Evolutionary conservation across 2,329 filamentous ascomycete genomes (phyloP), one percentile per base, ranked within the genome.

Genomic region (Alternaria infectoria): DNA sequence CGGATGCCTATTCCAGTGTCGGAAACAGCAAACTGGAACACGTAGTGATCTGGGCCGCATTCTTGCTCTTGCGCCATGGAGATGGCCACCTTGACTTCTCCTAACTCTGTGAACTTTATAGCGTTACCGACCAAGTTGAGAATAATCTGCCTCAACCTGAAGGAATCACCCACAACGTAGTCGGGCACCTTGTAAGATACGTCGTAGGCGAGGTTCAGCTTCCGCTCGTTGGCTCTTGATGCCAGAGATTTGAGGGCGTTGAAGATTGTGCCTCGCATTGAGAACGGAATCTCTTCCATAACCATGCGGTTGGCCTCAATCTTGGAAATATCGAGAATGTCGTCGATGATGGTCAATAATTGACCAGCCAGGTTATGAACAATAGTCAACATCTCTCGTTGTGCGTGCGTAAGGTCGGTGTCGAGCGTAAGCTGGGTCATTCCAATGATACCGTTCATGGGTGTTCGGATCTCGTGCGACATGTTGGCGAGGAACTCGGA

Each of bases 401-500:
- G 96, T 75, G 97, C 96, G 75, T 94, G 92, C 49, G 94, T 97
- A 62, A 99, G 85, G 77, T 98, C 84, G 43, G 95, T 97, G 78
- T 99, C 96, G 57, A 99, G 86, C 1, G 96, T 97, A 59, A 99
- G 86, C 80, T 97, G 94, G 3, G 94, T 97, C 95, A 98, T 97
- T 75, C 94, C 94, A 71, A 97, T 97, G 77, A 97, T 97, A 73
- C 94, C 94, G 83, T 97, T 97, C 89, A 97, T 97, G 1, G 93
- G 96, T 36, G 96, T 99, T 78, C 95, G 89, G 73, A 98, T 98
- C 81, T 98, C 95, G 86, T 98, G 95, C 49, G 93, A 97, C 95
- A 98, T 98, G 80, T 99, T 99, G 64, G 96, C 96, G 63, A 99
- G 84, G 84, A 99, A 99, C 77, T 98, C 96, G 10, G 95, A 97